Evolutionary conservation across 139 green algal genomes (phyloP).

Genomic region (Ettlia oleoabundans): DNA sequence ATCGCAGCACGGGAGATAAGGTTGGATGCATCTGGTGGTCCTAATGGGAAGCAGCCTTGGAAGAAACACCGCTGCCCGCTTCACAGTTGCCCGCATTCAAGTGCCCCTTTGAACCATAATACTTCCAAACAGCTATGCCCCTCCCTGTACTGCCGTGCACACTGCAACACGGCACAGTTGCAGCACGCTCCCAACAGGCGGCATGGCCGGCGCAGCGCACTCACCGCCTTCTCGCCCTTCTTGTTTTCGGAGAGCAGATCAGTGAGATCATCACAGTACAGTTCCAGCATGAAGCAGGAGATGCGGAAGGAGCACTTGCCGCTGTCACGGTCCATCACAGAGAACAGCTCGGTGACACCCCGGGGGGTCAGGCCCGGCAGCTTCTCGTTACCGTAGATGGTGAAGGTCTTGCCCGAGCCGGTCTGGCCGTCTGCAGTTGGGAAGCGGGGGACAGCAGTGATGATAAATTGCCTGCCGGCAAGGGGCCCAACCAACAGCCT

Average conservation of each 20-base stretch:
- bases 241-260: constrained; percentile 80
- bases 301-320: constrained; percentile 88
- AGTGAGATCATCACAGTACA: constrained; percentile 90
- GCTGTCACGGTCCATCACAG: constrained; percentile 75
- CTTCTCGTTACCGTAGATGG: constrained; percentile 85
- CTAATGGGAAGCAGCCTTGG: no score
- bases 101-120: no score
- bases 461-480: no score
- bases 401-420: constrained; percentile 90
- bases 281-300: constrained; percentile 95
- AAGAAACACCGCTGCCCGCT: no score
- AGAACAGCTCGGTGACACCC: constrained; percentile 91
- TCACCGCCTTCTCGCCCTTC: constrained; percentile 32
- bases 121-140: no score
- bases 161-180: no score
- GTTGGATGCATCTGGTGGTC: no score
- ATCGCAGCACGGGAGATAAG: no score
- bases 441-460: not conserved
- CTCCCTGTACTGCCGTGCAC: not conserved
- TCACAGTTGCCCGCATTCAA: no score
- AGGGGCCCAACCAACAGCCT: no score
- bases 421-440: constrained; percentile 79
- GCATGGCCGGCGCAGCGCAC: no score
- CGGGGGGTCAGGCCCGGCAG: constrained; percentile 87
- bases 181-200: no score